Conservation (phyloP, 2,329 filamentous ascomycete species). For the Drechslera avenae region DNA sequence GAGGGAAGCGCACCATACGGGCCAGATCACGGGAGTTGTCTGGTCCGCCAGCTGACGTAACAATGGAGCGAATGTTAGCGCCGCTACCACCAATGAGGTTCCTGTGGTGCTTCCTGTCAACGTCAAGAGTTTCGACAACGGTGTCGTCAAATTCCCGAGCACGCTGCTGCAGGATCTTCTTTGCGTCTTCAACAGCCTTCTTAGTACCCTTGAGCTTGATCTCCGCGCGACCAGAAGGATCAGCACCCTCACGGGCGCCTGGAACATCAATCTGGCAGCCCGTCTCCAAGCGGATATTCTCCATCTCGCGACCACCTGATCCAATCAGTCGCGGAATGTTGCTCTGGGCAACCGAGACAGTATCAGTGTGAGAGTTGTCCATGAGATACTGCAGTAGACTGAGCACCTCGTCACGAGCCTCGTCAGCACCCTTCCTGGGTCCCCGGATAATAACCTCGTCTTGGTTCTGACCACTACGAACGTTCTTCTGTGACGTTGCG, state of each 20-base stretch:
- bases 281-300: slow-evolving; percentile 81
- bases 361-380: slow-evolving; percentile 81
- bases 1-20: slow-evolving; percentile 92
- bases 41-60: slow-evolving; percentile 85
- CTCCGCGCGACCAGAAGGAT: slow-evolving; percentile 72
- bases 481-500: slow-evolving; percentile 67
- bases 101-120: slow-evolving; percentile 94
- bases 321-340: slow-evolving; percentile 95
- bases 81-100: slow-evolving; percentile 87
- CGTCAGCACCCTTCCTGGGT: slow-evolving; percentile 89
- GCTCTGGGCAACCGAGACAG: slow-evolving; percentile 84
- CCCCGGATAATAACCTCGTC: slow-evolving; percentile 93
- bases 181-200: slow-evolving; percentile 85
- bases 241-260: slow-evolving; percentile 71
- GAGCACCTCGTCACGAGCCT: slow-evolving; percentile 88
- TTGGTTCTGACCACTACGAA: slow-evolving; percentile 69
- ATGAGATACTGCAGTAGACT: slow-evolving; percentile 86
- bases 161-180: slow-evolving; percentile 87
- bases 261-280: slow-evolving; percentile 93
- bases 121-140: slow-evolving; percentile 79
- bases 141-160: slow-evolving; percentile 87
- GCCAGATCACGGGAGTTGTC: slow-evolving; percentile 83
- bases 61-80: slow-evolving; percentile 82
- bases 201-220: slow-evolving; percentile 93
- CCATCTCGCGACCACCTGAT: slow-evolving; percentile 86